These are phyloP conservation scores for Trichoderma citrinoviride DNA, from an alignment of 2,329 filamentous ascomycete species.

Conservation along the genomic window DNA sequence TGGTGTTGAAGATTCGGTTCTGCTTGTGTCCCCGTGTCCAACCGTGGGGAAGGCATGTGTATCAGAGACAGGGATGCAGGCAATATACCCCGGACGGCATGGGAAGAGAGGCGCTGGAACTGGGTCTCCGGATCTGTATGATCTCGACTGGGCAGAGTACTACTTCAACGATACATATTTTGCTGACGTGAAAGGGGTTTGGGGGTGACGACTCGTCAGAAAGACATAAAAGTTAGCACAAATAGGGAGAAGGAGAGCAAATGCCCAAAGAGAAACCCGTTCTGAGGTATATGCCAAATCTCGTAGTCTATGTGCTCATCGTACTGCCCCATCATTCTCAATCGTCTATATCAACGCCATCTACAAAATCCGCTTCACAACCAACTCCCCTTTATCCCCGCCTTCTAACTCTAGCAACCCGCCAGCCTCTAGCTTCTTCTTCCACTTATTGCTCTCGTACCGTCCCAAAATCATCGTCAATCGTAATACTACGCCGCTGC, in stretches of 20 bases:
- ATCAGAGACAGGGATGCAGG: background rate
- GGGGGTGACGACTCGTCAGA: no score
- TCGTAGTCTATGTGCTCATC: background rate
- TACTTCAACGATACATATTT: constrained; percentile 31
- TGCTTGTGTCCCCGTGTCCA: background rate
- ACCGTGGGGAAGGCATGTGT: background rate
- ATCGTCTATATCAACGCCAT: background rate
- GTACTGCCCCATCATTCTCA: background rate
- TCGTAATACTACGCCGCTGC: constrained; percentile 55
- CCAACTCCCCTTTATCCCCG: constrained; percentile 46
- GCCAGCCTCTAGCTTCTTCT: constrained; percentile 64
- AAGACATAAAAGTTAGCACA: no score
- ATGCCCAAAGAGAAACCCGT: background rate
- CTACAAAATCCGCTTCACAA: constrained; percentile 51
- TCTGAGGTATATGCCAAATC: background rate
- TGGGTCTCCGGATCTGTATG: constrained; percentile 24
- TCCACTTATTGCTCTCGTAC: constrained; percentile 74
- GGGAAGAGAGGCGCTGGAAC: background rate
- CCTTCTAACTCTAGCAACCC: constrained; percentile 52
- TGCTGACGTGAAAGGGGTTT: background rate
- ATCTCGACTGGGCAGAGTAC: constrained; percentile 34
- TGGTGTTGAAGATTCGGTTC: background rate
- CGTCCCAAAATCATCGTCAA: constrained; percentile 75
- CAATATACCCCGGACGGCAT: background rate
- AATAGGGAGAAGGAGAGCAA: background rate